Base-by-base conservation (phyloP, 164 flowering plant genomes). In the Umbilicus rupestris region DNA sequence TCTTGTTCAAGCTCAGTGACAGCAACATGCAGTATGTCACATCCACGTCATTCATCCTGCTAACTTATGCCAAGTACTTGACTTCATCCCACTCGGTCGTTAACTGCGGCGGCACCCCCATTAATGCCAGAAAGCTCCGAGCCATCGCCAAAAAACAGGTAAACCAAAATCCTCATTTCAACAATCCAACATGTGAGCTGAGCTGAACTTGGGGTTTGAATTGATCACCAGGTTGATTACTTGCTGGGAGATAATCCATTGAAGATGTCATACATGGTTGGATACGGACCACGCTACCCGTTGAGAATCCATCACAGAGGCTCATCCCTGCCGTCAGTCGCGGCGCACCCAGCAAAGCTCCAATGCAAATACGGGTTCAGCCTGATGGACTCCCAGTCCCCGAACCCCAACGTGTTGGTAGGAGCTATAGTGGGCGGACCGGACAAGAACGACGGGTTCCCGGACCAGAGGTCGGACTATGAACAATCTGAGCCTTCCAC, bases 381-480 rank as follows among this genome's bases (percentile, higher is more conserved):
- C 31, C 7, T 68, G 68, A 71, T 84, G 80, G 72, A 76, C 26
- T 80, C 89, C 16, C 77, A 75, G 52, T 75, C 87, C 5, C 89
- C 95, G 6, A 92, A 89, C 73, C 95, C 92, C 0, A 92, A 92
- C 73, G 59, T 86, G 49, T 79, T 81, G 9, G 74, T 86, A 4
- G 98, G 98, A 1, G 98, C 98, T 0, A 73, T 92, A 0, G 80
- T 86, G 2, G 98, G 98, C 30, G 98, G 98, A 47, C 98, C 98
- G 0, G 89, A 88, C 69, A 69, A 71, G 39, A 73, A 81, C 37
- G 98, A 92, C 60, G 69, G 71, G 20, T 92, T 86, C 77, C 87
- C 87, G 0, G 98, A 92, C 75, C 67, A 81, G 37, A 75, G 98
- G 57, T 66, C 87, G 0, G 95, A 89, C 63, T 89, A 85, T 71